Evolutionary conservation across 2,329 filamentous ascomycete genomes (phyloP).

Genomic region (Magnaporthales sp.): DNA sequence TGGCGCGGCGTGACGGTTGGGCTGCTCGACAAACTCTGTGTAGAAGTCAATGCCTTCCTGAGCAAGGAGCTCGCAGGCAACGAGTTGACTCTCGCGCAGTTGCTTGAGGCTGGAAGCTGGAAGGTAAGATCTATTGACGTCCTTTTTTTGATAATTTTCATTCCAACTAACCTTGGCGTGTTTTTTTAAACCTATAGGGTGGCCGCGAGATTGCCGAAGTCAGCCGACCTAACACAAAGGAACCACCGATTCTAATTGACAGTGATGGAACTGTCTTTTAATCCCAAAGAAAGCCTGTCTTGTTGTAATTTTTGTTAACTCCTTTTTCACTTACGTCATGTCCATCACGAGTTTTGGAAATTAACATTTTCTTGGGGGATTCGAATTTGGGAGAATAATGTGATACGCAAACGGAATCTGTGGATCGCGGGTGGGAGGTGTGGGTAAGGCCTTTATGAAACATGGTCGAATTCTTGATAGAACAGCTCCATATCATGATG

Average conservation of each 20-base stretch:
- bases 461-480: neutral
- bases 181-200: slow-evolving; percentile 47
- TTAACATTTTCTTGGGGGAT: neutral
- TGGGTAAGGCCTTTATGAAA: neutral
- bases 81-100: slow-evolving; percentile 72
- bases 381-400: neutral
- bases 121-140: slow-evolving; percentile 54
- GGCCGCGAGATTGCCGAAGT: slow-evolving; percentile 94
- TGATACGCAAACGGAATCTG: neutral
- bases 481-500: neutral
- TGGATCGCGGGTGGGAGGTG: neutral
- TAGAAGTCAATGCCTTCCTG: slow-evolving; percentile 52
- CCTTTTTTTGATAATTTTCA: slow-evolving; percentile 7
- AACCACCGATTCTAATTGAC: slow-evolving; percentile 91
- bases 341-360: neutral
- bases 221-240: slow-evolving; percentile 89
- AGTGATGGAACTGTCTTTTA: slow-evolving; percentile 90
- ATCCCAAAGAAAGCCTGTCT: neutral
- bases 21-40: slow-evolving; percentile 45
- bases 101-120: slow-evolving; percentile 95
- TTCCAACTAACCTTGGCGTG: neutral
- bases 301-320: neutral
- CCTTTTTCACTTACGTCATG: neutral
- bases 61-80: slow-evolving; percentile 55
- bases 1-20: slow-evolving; percentile 58